These are phyloP conservation scores for Neurospora tetraspora DNA, from an alignment of 495 filamentous ascomycete genomes.

Conservation along the genomic window DNA sequence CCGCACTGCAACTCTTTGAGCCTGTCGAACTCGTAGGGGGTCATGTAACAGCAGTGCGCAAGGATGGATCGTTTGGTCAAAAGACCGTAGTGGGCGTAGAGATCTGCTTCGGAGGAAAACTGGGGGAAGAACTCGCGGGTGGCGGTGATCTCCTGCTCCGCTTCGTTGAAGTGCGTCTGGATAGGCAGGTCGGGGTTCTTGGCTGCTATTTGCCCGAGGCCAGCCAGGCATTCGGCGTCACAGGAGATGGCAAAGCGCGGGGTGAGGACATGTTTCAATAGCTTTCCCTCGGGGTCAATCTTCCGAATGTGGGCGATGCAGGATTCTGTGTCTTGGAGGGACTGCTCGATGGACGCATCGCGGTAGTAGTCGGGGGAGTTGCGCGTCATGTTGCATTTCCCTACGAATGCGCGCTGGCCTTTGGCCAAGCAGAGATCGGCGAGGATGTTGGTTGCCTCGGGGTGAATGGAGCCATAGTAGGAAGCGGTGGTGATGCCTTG, in stretches of 20 bases:
- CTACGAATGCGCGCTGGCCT: slow-evolving; percentile 55
- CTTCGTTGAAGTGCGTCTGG: slow-evolving; percentile 59
- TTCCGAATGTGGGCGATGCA: slow-evolving; percentile 40
- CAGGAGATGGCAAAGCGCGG: slow-evolving; percentile 57
- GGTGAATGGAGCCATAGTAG: slow-evolving; percentile 54
- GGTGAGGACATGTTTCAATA: slow-evolving; percentile 51
- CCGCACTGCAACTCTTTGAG: slow-evolving; percentile 42
- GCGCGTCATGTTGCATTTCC: slow-evolving; percentile 58
- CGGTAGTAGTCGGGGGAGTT: slow-evolving; percentile 50
- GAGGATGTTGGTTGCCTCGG: slow-evolving; percentile 47
- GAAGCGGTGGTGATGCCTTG: slow-evolving; percentile 58
- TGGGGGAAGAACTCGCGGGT: slow-evolving; percentile 44
- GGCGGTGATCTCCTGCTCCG: slow-evolving; percentile 42
- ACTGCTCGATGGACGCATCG: slow-evolving; percentile 38
- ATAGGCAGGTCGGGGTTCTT: slow-evolving; percentile 45
- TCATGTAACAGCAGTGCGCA: slow-evolving; percentile 52
- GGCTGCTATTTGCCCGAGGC: slow-evolving; percentile 41
- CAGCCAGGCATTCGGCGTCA: slow-evolving; percentile 38
- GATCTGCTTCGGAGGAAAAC: slow-evolving; percentile 42
- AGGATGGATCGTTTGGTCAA: slow-evolving; percentile 48
- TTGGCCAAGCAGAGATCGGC: slow-evolving; percentile 45
- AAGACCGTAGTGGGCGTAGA: slow-evolving; percentile 45
- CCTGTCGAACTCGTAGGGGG: slow-evolving; percentile 41
- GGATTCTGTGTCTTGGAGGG: slow-evolving; percentile 40
- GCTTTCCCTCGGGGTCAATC: slow-evolving; percentile 28